Base-by-base conservation (phyloP, 2,329 filamentous ascomycete species). In the Dactylellina cionopaga region DNA sequence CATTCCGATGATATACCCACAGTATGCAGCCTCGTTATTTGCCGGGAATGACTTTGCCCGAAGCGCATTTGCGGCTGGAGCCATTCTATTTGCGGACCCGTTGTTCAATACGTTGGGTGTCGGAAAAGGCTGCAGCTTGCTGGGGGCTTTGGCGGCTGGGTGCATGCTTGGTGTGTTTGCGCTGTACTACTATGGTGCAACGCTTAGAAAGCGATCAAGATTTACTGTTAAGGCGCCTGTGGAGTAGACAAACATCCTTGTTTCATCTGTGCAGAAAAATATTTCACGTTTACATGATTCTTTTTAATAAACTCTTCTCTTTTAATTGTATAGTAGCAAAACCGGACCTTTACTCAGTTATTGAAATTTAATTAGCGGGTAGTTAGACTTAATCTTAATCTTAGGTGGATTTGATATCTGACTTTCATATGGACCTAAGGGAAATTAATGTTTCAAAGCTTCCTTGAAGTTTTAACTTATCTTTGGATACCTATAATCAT, bases 11-110 rank as follows among this genome's bases (percentile, higher is more conserved):
- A 82, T 80, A 55, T 87, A 87, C 75, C 85, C 85, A 3, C 80
- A 81, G 75, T 87, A 87, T 76, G 85, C 86, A 0, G 86, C 87
- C 37, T 84, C 82, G 51, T 79, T 88, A 19, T 88, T 89, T 76
- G 86, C 86, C 0, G 85, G 82, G 4, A 89, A 88, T 76, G 86
- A 88, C 80, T 85, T 87, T 77, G 83, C 85, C 78, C 82, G 86
- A 39, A 84, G 82, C 29, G 83, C 85, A 1, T 79, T 90, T 2
- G 88, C 87, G 4, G 86, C 85, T 55, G 87, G 83, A 0, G 85
- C 84, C 24, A 83, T 90, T 46, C 79, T 89, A 17, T 89, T 89
- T 75, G 83, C 85, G 0, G 82, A 84, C 46, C 87, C 88, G 4
- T 81, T 90, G 60, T 90, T 85, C 64, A 78, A 80, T 13, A 86